Evolutionary conservation across 169 alveolate genomes (phyloP).

Genomic region (Plasmodium blacklocki): DNA sequence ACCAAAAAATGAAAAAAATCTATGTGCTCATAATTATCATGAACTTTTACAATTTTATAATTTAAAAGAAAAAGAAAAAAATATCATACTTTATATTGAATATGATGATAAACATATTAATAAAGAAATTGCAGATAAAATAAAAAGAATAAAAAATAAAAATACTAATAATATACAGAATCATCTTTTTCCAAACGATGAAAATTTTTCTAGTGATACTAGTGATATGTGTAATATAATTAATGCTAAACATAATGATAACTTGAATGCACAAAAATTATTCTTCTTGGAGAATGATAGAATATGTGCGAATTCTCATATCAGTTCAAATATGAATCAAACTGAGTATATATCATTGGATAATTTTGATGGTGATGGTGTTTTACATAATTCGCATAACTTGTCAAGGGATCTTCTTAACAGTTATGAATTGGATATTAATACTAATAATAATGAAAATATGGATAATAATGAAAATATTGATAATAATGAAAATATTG

Average conservation of each 20-base stretch:
- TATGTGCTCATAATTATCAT: slow-evolving; percentile 43
- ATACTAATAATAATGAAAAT: not conserved
- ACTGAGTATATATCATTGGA: slow-evolving; percentile 10
- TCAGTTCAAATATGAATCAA: not conserved
- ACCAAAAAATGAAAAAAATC: not conserved
- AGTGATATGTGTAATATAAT: not conserved
- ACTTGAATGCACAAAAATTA: not conserved
- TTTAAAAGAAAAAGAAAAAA: slow-evolving; percentile 29
- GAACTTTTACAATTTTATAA: slow-evolving; percentile 41
- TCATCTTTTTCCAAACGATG: slow-evolving; percentile 11
- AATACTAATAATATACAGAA: slow-evolving; percentile 5
- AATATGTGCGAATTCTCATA: not conserved
- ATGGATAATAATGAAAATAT: not conserved
- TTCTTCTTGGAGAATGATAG: slow-evolving; percentile 8
- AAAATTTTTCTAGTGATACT: slow-evolving; percentile 7
- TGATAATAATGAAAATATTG: not conserved
- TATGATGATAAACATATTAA: slow-evolving; percentile 12
- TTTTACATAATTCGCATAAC: not conserved
- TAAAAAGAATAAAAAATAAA: slow-evolving; percentile 25
- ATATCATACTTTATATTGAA: slow-evolving; percentile 9
- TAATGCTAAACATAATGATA: slow-evolving; percentile 7
- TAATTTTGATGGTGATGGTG: not conserved
- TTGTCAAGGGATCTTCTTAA: not conserved
- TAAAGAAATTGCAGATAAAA: slow-evolving; percentile 9
- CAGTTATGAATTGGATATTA: not conserved